These are phyloP conservation scores for Hypoxylon rickii DNA, from an alignment of 495 filamentous ascomycete species.

Conservation along the genomic window DNA sequence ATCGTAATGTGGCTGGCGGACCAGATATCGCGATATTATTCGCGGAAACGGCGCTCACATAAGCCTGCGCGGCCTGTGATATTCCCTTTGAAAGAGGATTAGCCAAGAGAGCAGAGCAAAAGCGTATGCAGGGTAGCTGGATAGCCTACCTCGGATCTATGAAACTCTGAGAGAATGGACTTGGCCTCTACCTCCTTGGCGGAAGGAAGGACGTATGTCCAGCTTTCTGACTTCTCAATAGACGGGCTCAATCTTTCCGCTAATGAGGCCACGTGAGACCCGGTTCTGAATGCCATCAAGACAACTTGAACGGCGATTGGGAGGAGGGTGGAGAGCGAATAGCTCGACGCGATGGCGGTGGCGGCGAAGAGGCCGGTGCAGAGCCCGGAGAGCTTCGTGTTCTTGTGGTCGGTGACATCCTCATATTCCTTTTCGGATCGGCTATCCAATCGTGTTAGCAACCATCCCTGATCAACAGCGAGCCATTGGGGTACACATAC, in stretches of 20 bases:
- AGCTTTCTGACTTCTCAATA: slow-evolving; percentile 54
- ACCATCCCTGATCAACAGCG: background rate
- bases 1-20: slow-evolving; percentile 66
- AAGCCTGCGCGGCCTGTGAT: slow-evolving; percentile 64
- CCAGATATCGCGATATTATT: slow-evolving; percentile 78
- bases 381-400: slow-evolving; percentile 62
- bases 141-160: slow-evolving; percentile 50
- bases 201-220: slow-evolving; percentile 60
- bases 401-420: slow-evolving; percentile 46
- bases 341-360: slow-evolving; percentile 69
- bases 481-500: slow-evolving; percentile 50
- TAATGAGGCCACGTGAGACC: slow-evolving; percentile 60
- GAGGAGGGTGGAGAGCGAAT: slow-evolving; percentile 69
- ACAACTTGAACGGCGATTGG: slow-evolving; percentile 71
- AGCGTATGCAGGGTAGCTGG: background rate
- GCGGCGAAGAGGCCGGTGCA: slow-evolving; percentile 77
- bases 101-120: slow-evolving; percentile 2
- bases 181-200: slow-evolving; percentile 50
- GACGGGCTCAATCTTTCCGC: slow-evolving; percentile 56
- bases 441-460: slow-evolving; percentile 40
- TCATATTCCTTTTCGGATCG: slow-evolving; percentile 51
- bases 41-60: slow-evolving; percentile 73
- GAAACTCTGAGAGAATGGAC: slow-evolving; percentile 55
- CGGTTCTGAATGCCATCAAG: slow-evolving; percentile 72
- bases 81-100: slow-evolving; percentile 51